phyloP scores from a whole-genome alignment of 148 eudicot genomes.

The Rhododendron kiyosumense region DNA sequence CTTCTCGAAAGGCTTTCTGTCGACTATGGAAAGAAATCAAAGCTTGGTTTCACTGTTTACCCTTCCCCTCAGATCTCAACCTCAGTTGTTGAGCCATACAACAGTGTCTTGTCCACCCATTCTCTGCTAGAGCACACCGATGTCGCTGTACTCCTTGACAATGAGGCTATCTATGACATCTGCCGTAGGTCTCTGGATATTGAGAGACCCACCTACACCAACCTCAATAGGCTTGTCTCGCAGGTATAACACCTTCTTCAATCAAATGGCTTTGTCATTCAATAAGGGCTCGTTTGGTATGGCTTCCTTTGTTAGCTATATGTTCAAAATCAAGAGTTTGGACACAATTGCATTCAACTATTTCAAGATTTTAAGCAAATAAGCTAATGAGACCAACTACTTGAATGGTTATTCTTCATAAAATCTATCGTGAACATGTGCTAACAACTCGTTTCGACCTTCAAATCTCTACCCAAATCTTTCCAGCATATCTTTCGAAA shows the following conservation, averaged over 20 bases:
- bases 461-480: too few relatives aligned
- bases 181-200: constrained; percentile 47
- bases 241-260: constrained; percentile 22
- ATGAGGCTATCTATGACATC: constrained; percentile 46
- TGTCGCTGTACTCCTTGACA: constrained; percentile 44
- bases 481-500: too few relatives aligned
- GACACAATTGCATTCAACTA: not conserved
- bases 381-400: not conserved
- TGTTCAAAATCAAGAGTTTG: too few relatives aligned
- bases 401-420: not conserved
- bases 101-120: constrained; percentile 45
- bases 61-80: constrained; percentile 52
- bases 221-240: constrained; percentile 47
- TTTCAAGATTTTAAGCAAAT: not conserved
- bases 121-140: constrained; percentile 47
- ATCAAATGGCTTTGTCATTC: not conserved
- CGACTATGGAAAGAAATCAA: constrained; percentile 44
- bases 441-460: not conserved
- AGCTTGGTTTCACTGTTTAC: constrained; percentile 44
- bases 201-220: constrained; percentile 48
- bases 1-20: constrained; percentile 47
- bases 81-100: constrained; percentile 49
- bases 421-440: too few relatives aligned
- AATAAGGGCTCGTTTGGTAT: too few relatives aligned
- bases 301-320: too few relatives aligned